Evolutionary conservation across 257 asterid genomes (phyloP).

Genomic region (Solanum piurae): DNA sequence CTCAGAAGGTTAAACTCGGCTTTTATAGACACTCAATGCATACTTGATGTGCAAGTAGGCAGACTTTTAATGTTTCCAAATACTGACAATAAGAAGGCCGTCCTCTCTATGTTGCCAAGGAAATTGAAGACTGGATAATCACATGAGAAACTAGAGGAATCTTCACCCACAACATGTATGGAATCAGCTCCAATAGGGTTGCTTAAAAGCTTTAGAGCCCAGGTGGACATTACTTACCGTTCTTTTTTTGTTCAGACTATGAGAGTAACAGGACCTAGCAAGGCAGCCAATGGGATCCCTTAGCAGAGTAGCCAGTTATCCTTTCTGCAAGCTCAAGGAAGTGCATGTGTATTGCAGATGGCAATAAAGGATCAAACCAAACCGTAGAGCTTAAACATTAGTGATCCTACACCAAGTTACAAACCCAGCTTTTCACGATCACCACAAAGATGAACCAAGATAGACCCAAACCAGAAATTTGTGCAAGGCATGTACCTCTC

Average conservation of each 20-base stretch:
- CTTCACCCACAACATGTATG: not conserved
- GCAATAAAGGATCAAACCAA: not conserved
- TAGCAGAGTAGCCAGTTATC: not conserved
- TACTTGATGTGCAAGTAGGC: not conserved
- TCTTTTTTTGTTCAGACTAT: not conserved
- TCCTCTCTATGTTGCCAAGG: not conserved
- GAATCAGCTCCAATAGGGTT: not conserved
- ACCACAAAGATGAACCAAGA: not conserved
- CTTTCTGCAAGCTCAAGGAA: not conserved
- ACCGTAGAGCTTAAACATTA: not conserved
- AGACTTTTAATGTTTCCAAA: not conserved
- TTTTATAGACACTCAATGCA: not conserved
- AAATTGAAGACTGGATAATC: not conserved
- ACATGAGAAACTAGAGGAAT: not conserved
- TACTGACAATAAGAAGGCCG: not conserved
- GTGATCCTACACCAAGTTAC: not conserved
- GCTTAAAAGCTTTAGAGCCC: not conserved
- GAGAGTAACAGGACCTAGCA: not conserved
- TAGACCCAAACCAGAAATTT: not conserved
- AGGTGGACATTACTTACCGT: not conserved
- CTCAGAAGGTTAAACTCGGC: not conserved
- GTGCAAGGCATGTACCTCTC: not conserved
- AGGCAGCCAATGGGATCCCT: not conserved
- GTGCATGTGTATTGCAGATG: not conserved
- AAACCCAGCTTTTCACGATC: not conserved